phyloP scores from a whole-genome alignment of 2,329 filamentous ascomycete genomes.

The Geosmithia flava region DNA sequence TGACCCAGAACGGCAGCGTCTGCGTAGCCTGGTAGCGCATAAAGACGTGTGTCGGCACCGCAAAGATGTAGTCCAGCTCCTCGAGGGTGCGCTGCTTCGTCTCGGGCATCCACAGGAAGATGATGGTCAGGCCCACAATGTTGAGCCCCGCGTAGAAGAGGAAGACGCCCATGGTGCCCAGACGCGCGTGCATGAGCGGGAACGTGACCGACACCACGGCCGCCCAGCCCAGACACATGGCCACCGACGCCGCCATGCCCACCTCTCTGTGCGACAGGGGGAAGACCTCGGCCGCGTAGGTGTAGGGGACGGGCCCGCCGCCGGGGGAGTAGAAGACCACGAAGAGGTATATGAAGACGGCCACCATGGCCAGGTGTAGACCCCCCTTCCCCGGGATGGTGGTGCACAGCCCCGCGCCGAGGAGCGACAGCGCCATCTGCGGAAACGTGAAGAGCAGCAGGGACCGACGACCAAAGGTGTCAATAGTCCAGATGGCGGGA shows the following conservation, averaged over 20 bases:
- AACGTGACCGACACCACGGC: slow-evolving; percentile 52
- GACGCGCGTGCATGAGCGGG: slow-evolving; percentile 36
- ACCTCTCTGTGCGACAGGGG: slow-evolving; percentile 59
- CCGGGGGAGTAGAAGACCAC: slow-evolving; percentile 36
- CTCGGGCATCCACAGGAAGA: slow-evolving; percentile 45
- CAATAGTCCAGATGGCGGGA: slow-evolving; percentile 47
- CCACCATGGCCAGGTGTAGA: slow-evolving; percentile 30
- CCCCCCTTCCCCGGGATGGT: slow-evolving; percentile 27
- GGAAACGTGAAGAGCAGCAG: slow-evolving; percentile 30
- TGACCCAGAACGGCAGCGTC: slow-evolving; percentile 48
- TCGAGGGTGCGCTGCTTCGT: slow-evolving; percentile 43
- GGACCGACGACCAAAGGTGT: slow-evolving; percentile 40
- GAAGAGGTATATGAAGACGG: slow-evolving; percentile 44
- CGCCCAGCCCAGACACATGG: slow-evolving; percentile 50
- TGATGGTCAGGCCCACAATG: slow-evolving; percentile 38
- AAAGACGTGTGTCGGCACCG: slow-evolving; percentile 44
- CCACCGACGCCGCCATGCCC: slow-evolving; percentile 58
- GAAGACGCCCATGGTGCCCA: slow-evolving; percentile 36
- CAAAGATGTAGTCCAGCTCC: slow-evolving; percentile 48
- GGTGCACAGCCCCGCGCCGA: slow-evolving; percentile 34
- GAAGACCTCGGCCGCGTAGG: slow-evolving; percentile 58
- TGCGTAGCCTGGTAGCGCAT: slow-evolving; percentile 43
- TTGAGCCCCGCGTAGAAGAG: slow-evolving; percentile 44
- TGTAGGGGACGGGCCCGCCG: slow-evolving; percentile 57
- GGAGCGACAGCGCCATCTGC: slow-evolving; percentile 26